Percentiles rank a stretch among this genome's conserved stretches.
phyloP scores from a whole-genome alignment of 2,329 filamentous ascomycete species.

The Plenodomus lindquistii region DNA sequence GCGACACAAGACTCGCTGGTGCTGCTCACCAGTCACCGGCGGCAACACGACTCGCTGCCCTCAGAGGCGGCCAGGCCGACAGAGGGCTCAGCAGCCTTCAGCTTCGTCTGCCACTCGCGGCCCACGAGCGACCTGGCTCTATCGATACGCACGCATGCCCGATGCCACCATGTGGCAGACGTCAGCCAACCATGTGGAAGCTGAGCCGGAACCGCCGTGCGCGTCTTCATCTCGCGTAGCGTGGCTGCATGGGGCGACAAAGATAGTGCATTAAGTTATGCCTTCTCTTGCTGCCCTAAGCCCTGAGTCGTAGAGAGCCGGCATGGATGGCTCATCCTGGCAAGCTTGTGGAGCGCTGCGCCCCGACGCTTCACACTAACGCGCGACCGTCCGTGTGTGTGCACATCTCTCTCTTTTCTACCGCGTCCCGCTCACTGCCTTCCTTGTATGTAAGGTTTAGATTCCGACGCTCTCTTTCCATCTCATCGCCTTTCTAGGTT shows the following conservation, averaged over 20 bases:
- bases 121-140: not conserved
- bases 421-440: conserved; percentile 38
- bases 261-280: conserved; percentile 17
- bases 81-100: conserved; percentile 11
- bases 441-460: not conserved
- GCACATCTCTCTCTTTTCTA: conserved; percentile 51
- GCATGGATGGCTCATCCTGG: conserved; percentile 20
- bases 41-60: not conserved
- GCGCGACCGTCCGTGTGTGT: conserved; percentile 41
- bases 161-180: conserved; percentile 24
- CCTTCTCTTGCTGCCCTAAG: conserved; percentile 26
- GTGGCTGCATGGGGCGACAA: conserved; percentile 35
- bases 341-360: conserved; percentile 46
- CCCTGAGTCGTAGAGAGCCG: not conserved
- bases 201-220: conserved; percentile 30
- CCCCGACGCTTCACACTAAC: conserved; percentile 41
- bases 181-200: conserved; percentile 19
- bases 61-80: conserved; percentile 13
- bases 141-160: not conserved
- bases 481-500: conserved; percentile 35
- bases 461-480: conserved; percentile 35
- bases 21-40: conserved; percentile 12
- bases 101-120: conserved; percentile 5
- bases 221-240: conserved; percentile 43
- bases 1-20: not conserved